Base-by-base conservation (phyloP, 2,329 filamentous ascomycete genomes). In the Nakataea oryzae region DNA sequence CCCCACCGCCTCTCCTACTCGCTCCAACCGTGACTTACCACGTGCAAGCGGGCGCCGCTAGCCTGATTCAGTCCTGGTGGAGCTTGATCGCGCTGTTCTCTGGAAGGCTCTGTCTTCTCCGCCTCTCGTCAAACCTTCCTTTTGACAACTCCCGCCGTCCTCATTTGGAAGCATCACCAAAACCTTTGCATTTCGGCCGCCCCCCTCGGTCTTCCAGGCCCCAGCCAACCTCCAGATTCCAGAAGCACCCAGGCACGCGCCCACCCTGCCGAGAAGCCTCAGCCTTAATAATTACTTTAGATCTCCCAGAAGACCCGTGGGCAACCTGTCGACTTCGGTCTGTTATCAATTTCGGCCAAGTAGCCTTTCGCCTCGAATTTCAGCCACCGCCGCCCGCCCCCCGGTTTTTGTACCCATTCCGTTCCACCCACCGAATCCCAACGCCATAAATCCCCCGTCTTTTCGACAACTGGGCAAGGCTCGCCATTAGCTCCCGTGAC, bases 1-100 rank as follows among this genome's bases (percentile, higher is more conserved):
- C 14, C 56, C 17, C 27, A 58, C 27, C 30, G 5, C 21, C 30
- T 11, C n/a, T 34, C 26, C 41, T 50, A 50, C 24, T 50, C 41
- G 58, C 57, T 29, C 64, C 64, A 64, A 62, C 66, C 63, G 65
- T 66, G 64, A 64, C 65, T 60, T 57, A 64, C 64, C 65, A 67
- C 66, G 66, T 68, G 66, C 66, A 56, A 29, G 3, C 24, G 5
- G 0, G 29, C 29, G 6, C 11, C 21, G 29, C 55, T 62, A 63
- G 30, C 41, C 57, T 13, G 9, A 12, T 61, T 28, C 12, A 3
- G 29, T 54, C 3, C 17, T 57, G 21, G 60, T 30, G 54, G 21
- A 61, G 32, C 24, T 24, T 57, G 50, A 21, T 55, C 34, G 60
- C 60, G 32, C 54, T 26, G 54, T 41, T 8, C 26, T 57, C 60